phyloP scores from a whole-genome alignment of 75 land plant genomes.

The Pseudotsuga menziesii region DNA sequence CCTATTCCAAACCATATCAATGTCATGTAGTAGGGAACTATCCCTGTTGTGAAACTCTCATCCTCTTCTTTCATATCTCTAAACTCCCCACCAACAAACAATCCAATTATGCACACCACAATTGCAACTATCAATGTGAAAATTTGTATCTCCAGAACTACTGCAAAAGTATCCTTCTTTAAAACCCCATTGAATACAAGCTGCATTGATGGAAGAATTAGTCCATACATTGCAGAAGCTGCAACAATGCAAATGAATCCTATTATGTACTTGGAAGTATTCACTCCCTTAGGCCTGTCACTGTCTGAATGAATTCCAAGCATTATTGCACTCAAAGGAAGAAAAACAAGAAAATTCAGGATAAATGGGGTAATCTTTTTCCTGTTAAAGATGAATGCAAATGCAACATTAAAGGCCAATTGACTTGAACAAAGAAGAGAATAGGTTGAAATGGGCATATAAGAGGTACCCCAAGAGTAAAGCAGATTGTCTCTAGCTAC shows the following conservation, averaged over 20 bases:
- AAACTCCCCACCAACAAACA: constrained; percentile 48
- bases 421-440: too few relatives aligned
- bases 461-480: too few relatives aligned
- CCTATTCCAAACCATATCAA: constrained; percentile 35
- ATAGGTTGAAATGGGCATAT: too few relatives aligned
- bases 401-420: too few relatives aligned
- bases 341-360: too few relatives aligned
- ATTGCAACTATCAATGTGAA: constrained; percentile 22
- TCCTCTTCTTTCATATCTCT: constrained; percentile 25
- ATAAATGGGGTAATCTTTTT: too few relatives aligned
- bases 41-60: constrained; percentile 23
- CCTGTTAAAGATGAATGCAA: too few relatives aligned
- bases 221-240: constrained; percentile 34
- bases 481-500: too few relatives aligned
- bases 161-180: constrained; percentile 17
- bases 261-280: constrained; percentile 15
- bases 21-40: constrained; percentile 29
- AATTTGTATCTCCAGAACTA: constrained; percentile 34
- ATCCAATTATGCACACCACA: constrained; percentile 17
- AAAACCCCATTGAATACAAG: constrained; percentile 29
- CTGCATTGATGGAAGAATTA: constrained; percentile 36
- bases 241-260: constrained; percentile 39
- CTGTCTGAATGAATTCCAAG: constrained; percentile 16
- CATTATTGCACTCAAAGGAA: too few relatives aligned
- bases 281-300: constrained; percentile 4